Conservation (phyloP, 192 early-diverging fungal genomes). For the Chytriomyces hyalinus region DNA sequence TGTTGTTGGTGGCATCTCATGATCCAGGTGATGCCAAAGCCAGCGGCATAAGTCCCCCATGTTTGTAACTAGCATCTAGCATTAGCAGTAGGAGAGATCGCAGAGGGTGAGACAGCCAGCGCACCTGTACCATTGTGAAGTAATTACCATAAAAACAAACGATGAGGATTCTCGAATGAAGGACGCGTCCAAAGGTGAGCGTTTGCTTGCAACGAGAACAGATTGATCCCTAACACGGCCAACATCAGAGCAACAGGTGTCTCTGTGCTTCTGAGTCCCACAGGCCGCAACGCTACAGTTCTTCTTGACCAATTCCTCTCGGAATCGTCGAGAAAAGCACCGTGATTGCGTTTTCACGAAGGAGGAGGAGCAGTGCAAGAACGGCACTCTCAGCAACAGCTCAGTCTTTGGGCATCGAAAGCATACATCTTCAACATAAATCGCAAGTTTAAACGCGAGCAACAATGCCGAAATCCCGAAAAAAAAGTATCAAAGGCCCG, state of each 20-base stretch:
- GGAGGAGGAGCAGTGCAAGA: background rate
- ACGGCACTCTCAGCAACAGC: background rate
- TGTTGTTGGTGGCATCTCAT: no score
- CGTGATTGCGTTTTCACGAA: constrained; percentile 10
- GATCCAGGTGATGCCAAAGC: no score
- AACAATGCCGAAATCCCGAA: no score
- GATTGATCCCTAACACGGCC: background rate
- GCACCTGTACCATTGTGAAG: no score
- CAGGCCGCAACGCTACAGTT: background rate
- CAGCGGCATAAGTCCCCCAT: no score
- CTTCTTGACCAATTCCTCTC: background rate
- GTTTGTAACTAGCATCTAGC: no score
- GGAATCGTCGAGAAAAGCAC: background rate
- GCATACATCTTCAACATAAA: constrained; percentile 10
- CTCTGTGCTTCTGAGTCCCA: background rate
- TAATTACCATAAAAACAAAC: background rate
- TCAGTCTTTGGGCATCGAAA: background rate
- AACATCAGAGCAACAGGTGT: background rate
- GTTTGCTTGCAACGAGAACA: background rate
- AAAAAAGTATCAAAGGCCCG: no score
- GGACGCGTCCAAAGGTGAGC: background rate
- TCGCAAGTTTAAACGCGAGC: no score
- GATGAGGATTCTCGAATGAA: background rate
- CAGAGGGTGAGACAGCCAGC: no score
- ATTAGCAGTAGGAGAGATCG: no score